These are phyloP conservation scores for Oemleria cerasiformis DNA, from an alignment of 306 rosid species.

Conservation along the genomic window DNA sequence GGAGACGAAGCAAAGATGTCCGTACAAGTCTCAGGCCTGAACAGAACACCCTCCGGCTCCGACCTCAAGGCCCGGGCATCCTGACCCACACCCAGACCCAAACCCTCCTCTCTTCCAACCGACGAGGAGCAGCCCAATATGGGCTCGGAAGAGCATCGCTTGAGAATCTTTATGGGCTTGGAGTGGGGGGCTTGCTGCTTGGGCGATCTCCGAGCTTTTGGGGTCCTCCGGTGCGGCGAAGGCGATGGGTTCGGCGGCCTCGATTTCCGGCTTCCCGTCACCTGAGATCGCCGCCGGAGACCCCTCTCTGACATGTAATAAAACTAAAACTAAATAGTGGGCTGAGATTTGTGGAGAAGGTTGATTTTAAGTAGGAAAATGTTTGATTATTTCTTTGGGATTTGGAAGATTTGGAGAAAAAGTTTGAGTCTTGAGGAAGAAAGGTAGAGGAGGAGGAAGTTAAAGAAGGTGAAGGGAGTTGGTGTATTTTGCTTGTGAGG, in stretches of 20 bases:
- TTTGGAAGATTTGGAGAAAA: neutral
- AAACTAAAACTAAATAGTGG: neutral
- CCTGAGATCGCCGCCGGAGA: slow-evolving; percentile 31
- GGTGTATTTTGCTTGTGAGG: slow-evolving; percentile 5
- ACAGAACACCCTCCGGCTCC: slow-evolving; percentile 25
- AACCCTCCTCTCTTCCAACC: slow-evolving; percentile 11
- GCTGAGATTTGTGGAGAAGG: neutral
- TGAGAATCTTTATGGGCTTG: slow-evolving; percentile 36
- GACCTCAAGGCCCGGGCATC: neutral
- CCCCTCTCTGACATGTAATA: slow-evolving; percentile 44
- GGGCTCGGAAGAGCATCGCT: slow-evolving; percentile 68
- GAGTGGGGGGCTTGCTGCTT: slow-evolving; percentile 19
- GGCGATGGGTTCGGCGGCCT: slow-evolving; percentile 49
- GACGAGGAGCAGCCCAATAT: slow-evolving; percentile 13
- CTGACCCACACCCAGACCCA: neutral
- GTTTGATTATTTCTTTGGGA: neutral
- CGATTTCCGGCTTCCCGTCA: slow-evolving; percentile 24
- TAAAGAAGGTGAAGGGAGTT: neutral
- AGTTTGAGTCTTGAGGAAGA: no score
- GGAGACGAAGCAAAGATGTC: slow-evolving; percentile 54
- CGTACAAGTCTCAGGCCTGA: slow-evolving; percentile 44
- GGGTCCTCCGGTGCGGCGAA: slow-evolving; percentile 28
- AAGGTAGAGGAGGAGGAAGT: neutral
- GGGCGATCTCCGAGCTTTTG: slow-evolving; percentile 24
- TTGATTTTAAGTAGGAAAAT: neutral